These are phyloP conservation scores for Acacia pycnantha DNA, from an alignment of 331 rosid genomes.

Conservation along the genomic window DNA sequence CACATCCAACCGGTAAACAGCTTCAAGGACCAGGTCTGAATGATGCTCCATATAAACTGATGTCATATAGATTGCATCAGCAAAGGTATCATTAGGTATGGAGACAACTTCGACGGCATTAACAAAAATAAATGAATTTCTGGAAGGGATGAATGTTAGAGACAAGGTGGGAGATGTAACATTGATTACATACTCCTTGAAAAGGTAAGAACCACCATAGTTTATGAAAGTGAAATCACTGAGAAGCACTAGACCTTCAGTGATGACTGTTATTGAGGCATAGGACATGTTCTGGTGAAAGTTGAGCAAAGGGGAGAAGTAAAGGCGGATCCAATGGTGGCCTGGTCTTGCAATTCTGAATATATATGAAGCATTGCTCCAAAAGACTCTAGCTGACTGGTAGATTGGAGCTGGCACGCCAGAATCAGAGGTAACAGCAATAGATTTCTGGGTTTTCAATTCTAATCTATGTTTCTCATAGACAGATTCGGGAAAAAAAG, in stretches of 20 bases:
- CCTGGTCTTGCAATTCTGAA: constrained; percentile 44
- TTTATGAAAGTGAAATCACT: constrained; percentile 52
- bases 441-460: constrained; percentile 35
- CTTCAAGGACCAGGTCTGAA: not conserved
- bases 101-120: constrained; percentile 70
- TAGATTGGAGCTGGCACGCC: constrained; percentile 42
- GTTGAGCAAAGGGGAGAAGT: constrained; percentile 48
- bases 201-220: constrained; percentile 40
- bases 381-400: constrained; percentile 54
- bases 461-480: constrained; percentile 28
- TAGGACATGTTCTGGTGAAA: constrained; percentile 37
- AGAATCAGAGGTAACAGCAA: constrained; percentile 34
- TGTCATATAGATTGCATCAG: not conserved
- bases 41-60: constrained; percentile 32
- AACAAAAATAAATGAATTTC: constrained; percentile 48
- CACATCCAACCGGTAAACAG: not conserved
- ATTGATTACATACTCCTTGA: constrained; percentile 58
- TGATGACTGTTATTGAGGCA: constrained; percentile 51
- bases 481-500: constrained; percentile 50
- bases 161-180: constrained; percentile 45
- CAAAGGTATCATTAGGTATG: constrained; percentile 32
- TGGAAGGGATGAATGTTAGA: constrained; percentile 46
- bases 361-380: constrained; percentile 39
- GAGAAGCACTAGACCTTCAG: constrained; percentile 55
- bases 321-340: constrained; percentile 70